These are phyloP conservation scores for Chlorella sp. DNA, from an alignment of 139 green algal genomes.

Conservation along the genomic window DNA sequence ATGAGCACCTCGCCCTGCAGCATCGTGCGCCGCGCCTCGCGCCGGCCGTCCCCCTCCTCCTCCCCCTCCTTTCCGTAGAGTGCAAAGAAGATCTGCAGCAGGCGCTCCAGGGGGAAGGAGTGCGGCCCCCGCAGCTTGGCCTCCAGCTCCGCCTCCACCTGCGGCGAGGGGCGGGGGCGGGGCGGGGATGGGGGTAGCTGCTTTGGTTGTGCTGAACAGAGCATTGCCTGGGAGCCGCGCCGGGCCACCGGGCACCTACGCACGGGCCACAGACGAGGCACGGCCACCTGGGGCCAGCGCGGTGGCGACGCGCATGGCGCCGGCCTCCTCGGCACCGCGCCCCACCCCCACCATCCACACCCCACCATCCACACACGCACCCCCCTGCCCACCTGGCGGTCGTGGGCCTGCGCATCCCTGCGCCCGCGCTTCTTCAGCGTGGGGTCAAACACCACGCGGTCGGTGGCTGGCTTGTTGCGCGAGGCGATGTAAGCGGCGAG, in stretches of 20 bases:
- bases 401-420: constrained; percentile 25
- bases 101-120: constrained; percentile 64
- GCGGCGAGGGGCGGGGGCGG: not conserved
- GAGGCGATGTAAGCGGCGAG: constrained; percentile 61
- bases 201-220: not conserved
- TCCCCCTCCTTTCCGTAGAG: constrained; percentile 37
- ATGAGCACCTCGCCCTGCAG: constrained; percentile 19
- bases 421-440: constrained; percentile 9
- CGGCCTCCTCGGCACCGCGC: no score
- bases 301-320: no score
- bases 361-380: no score
- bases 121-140: constrained; percentile 53
- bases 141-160: constrained; percentile 57
- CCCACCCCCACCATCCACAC: not conserved
- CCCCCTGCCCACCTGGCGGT: constrained; percentile 39
- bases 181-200: not conserved
- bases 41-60: not conserved
- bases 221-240: no score
- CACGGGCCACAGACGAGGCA: no score
- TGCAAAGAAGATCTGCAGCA: constrained; percentile 61
- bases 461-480: constrained; percentile 54
- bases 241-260: no score
- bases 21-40: constrained; percentile 14
- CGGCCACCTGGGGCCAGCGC: no score
- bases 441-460: constrained; percentile 55